A percentile compares a stretch with the other conserved stretches of the same genome.
Conservation (phyloP, 2,329 filamentous ascomycete genomes). For the Penicillium thymicola region DNA sequence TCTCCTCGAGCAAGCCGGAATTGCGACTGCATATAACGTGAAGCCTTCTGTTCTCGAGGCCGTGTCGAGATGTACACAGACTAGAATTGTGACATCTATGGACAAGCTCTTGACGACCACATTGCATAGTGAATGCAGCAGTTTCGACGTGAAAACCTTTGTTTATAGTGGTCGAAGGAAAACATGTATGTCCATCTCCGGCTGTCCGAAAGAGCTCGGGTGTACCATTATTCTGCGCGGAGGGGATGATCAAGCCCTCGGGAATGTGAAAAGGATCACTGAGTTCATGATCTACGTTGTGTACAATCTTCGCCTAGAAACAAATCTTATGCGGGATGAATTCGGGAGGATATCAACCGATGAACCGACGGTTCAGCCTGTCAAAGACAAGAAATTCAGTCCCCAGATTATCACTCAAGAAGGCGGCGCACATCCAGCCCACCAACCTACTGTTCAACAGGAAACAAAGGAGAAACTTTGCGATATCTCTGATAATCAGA, state of each 20-base stretch:
- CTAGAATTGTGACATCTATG: constrained; percentile 87
- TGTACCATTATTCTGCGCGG: constrained; percentile 93
- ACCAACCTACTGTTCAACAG: constrained; percentile 10
- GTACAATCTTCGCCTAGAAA: constrained; percentile 95
- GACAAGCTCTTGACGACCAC: constrained; percentile 81
- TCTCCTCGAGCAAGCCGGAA: constrained; percentile 80
- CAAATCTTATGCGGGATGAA: constrained; percentile 88
- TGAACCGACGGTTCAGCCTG: constrained; percentile 26
- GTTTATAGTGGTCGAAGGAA: constrained; percentile 82
- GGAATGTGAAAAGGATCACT: constrained; percentile 84
- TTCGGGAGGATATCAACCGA: constrained; percentile 75
- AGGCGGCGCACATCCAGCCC: not conserved
- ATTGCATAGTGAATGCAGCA: constrained; percentile 74
- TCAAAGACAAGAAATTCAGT: constrained; percentile 11
- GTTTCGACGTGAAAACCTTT: constrained; percentile 94
- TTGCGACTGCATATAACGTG: constrained; percentile 93
- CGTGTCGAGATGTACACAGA: constrained; percentile 86
- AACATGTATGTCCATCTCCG: constrained; percentile 93
- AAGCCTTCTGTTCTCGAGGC: constrained; percentile 95
- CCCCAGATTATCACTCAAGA: not conserved
- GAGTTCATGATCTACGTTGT: constrained; percentile 99
- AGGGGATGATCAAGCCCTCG: constrained; percentile 66
- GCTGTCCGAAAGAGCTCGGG: constrained; percentile 82
- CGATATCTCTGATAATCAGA: constrained; percentile 17
- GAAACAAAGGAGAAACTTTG: constrained; percentile 16